Evolutionary conservation across 768 basidiomycete species (phyloP).

Genomic region (Vishniacozyma victoriae): DNA sequence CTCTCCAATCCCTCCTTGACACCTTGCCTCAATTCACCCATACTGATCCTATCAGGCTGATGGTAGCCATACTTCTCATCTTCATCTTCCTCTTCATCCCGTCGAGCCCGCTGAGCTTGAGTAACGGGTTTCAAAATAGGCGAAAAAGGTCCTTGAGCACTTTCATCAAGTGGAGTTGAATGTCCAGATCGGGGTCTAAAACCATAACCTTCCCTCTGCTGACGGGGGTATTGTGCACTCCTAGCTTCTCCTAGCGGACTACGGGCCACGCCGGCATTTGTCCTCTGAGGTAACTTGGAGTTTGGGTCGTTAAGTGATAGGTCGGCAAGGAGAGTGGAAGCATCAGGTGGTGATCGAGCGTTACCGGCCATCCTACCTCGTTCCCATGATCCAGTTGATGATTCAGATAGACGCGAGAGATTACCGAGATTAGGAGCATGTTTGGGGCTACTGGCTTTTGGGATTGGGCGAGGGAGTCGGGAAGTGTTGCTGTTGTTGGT

Average conservation of each 20-base stretch:
- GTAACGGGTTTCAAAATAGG: no score
- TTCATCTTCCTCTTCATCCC: slow-evolving; percentile 15
- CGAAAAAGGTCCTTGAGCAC: background rate
- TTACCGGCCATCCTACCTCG: slow-evolving; percentile 30
- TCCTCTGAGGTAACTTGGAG: slow-evolving; percentile 5
- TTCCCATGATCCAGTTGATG: slow-evolving; percentile 45
- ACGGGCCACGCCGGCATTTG: slow-evolving; percentile 7
- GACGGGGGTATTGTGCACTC: slow-evolving; percentile 20
- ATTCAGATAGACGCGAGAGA: slow-evolving; percentile 33
- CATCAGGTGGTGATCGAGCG: slow-evolving; percentile 32
- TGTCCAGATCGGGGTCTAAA: slow-evolving; percentile 66
- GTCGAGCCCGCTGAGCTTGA: background rate
- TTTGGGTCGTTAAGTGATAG: slow-evolving; percentile 6
- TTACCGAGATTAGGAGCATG: slow-evolving; percentile 18
- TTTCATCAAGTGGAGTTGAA: slow-evolving; percentile 54
- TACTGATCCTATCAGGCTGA: slow-evolving; percentile 23
- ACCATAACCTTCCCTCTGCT: slow-evolving; percentile 67
- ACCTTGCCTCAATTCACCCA: slow-evolving; percentile 26
- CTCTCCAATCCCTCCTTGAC: slow-evolving; percentile 25
- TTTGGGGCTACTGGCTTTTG: slow-evolving; percentile 1
- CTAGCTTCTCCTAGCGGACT: no score
- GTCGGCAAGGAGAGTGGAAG: no score
- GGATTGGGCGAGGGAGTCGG: slow-evolving; percentile 12
- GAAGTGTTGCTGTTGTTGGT: slow-evolving; percentile 1
- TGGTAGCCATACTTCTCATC: slow-evolving; percentile 37